Evolutionary conservation across 108 stramenopile species (phyloP).

Genomic region (Fistulifera solaris): DNA sequence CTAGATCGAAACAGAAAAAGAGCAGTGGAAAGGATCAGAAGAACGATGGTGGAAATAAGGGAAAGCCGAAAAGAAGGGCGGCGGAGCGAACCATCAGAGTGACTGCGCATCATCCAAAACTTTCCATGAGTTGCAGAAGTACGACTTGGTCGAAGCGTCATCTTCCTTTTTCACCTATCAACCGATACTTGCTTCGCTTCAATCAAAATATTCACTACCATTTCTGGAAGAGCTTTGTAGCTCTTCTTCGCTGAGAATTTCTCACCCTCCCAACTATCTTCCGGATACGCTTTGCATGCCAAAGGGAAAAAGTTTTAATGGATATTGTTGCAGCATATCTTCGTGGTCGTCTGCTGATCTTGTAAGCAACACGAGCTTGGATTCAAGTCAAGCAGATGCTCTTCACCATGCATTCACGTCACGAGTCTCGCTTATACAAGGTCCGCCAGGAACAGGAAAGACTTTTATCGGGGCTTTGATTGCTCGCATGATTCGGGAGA

Average conservation of each 20-base stretch:
- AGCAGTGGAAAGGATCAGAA: too few relatives aligned
- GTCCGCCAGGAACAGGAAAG: slow-evolving; percentile 39
- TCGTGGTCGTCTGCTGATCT: slow-evolving; percentile 10
- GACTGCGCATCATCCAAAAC: too few relatives aligned
- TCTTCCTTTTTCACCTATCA: slow-evolving; percentile 38
- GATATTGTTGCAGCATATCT: background rate
- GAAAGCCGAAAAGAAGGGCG: background rate
- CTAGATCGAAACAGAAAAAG: background rate
- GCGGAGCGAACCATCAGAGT: background rate
- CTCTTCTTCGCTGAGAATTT: background rate
- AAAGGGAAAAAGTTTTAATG: slow-evolving; percentile 5
- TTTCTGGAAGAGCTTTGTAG: slow-evolving; percentile 20
- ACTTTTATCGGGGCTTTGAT: slow-evolving; percentile 36
- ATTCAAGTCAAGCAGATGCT: slow-evolving; percentile 29
- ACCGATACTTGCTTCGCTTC: slow-evolving; percentile 29
- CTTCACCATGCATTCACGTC: slow-evolving; percentile 24
- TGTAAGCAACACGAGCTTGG: slow-evolving; percentile 19
- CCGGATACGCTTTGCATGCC: slow-evolving; percentile 15
- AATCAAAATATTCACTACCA: slow-evolving; percentile 22
- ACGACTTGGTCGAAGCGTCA: slow-evolving; percentile 38
- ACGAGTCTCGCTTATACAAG: slow-evolving; percentile 35
- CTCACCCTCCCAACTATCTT: slow-evolving; percentile 15
- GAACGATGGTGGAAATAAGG: too few relatives aligned
- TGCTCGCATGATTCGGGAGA: slow-evolving; percentile 33
- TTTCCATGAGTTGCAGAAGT: slow-evolving; percentile 15